Conservation (phyloP, 768 basidiomycete species). For the Amanita thiersii region DNA sequence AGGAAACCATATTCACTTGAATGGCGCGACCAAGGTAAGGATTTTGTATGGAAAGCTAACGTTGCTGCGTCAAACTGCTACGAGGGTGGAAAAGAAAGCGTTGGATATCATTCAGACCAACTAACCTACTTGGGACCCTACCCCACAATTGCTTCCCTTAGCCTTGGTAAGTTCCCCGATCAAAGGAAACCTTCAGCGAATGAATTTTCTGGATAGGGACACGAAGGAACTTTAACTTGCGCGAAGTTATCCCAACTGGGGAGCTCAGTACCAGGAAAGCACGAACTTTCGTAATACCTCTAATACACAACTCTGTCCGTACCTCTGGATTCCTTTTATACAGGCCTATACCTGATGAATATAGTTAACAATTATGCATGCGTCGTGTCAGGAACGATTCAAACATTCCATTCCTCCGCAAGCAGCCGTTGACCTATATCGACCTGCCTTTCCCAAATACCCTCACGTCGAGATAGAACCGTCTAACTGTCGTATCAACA, state of each 20-base stretch:
- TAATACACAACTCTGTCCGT: constrained; percentile 72
- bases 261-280: constrained; percentile 50
- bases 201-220: constrained; percentile 38
- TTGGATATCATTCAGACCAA: constrained; percentile 79
- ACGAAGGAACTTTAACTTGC: constrained; percentile 59
- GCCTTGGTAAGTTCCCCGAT: constrained; percentile 45
- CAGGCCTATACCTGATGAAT: neutral
- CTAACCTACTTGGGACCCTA: constrained; percentile 77
- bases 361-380: constrained; percentile 83
- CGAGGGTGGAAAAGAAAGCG: constrained; percentile 72
- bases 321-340: neutral
- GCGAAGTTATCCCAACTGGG: constrained; percentile 66
- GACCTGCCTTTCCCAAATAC: constrained; percentile 40
- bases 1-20: constrained; percentile 57
- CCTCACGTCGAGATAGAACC: constrained; percentile 27
- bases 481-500: constrained; percentile 70
- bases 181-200: neutral
- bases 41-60: constrained; percentile 61
- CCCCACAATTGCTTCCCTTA: constrained; percentile 79
- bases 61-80: constrained; percentile 85
- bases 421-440: constrained; percentile 59
- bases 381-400: constrained; percentile 73
- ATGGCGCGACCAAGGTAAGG: constrained; percentile 35
- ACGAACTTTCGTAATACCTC: constrained; percentile 68
- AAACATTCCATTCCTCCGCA: constrained; percentile 78